These are phyloP conservation scores for Hypoxylon sp. DNA, from an alignment of 2,329 filamentous ascomycete species.

Conservation along the genomic window DNA sequence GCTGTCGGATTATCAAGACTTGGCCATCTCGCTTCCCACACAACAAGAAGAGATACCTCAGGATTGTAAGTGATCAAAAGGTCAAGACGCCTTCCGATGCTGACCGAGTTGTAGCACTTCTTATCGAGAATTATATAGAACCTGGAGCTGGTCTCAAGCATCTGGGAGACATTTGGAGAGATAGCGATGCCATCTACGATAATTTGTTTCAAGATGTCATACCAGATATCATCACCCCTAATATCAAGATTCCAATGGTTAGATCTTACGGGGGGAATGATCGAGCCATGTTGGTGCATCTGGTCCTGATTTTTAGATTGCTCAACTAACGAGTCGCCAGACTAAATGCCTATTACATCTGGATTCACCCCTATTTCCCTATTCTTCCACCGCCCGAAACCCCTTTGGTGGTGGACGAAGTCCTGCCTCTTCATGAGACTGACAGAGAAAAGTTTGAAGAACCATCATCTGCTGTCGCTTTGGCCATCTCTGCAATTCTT, in stretches of 20 bases:
- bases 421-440: constrained; percentile 48
- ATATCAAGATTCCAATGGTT: constrained; percentile 47
- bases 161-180: constrained; percentile 55
- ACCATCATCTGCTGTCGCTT: constrained; percentile 54
- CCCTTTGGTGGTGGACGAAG: constrained; percentile 46
- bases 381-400: constrained; percentile 56
- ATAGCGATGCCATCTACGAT: constrained; percentile 60
- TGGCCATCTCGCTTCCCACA: constrained; percentile 40
- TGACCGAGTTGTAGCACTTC: constrained; percentile 35
- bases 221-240: constrained; percentile 20
- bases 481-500: constrained; percentile 59
- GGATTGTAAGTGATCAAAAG: constrained; percentile 41
- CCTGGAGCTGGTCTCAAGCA: constrained; percentile 59
- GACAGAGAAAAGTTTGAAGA: constrained; percentile 49
- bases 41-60: constrained; percentile 45
- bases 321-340: constrained; percentile 38
- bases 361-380: constrained; percentile 60
- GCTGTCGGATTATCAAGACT: constrained; percentile 43
- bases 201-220: constrained; percentile 49
- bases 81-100: constrained; percentile 9
- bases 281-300: constrained; percentile 50
- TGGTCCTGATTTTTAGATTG: not conserved
- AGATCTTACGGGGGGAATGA: constrained; percentile 54
- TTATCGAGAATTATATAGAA: constrained; percentile 53
- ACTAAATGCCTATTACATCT: constrained; percentile 61